Evolutionary conservation across 495 filamentous ascomycete species (phyloP).

Genomic region (Trichoderma asperelloides): DNA sequence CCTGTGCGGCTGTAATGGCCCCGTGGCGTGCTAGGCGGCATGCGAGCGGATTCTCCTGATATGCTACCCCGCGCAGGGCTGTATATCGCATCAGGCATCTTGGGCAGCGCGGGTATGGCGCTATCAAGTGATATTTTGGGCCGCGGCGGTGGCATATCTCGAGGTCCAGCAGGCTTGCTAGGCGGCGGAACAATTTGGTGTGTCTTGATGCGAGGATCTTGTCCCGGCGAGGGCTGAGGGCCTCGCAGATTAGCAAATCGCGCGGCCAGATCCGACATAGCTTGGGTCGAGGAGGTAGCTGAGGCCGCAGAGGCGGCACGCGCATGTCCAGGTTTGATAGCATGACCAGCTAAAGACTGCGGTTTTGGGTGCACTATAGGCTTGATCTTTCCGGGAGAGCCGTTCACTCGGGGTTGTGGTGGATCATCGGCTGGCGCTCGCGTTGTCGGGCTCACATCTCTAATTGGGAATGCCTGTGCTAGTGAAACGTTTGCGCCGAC

Average conservation of each 20-base stretch:
- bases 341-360: slow-evolving; percentile 47
- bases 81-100: slow-evolving; percentile 77
- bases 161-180: neutral
- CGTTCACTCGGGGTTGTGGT: slow-evolving; percentile 12
- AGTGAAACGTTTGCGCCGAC: neutral
- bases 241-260: slow-evolving; percentile 52
- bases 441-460: neutral
- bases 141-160: slow-evolving; percentile 39
- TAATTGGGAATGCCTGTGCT: neutral
- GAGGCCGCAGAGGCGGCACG: neutral
- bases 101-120: slow-evolving; percentile 49
- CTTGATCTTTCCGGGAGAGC: slow-evolving; percentile 23
- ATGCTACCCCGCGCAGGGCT: slow-evolving; percentile 58
- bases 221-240: slow-evolving; percentile 15
- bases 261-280: slow-evolving; percentile 37
- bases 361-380: slow-evolving; percentile 57
- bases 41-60: slow-evolving; percentile 40
- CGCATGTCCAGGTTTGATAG: slow-evolving; percentile 21
- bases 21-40: slow-evolving; percentile 39
- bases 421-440: neutral
- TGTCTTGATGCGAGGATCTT: slow-evolving; percentile 33
- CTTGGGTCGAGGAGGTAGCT: slow-evolving; percentile 8
- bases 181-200: slow-evolving; percentile 21
- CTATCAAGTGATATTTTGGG: slow-evolving; percentile 49
- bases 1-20: slow-evolving; percentile 40